Base-by-base conservation (phyloP, 441 rosid species). In the Erodium trifolium region DNA sequence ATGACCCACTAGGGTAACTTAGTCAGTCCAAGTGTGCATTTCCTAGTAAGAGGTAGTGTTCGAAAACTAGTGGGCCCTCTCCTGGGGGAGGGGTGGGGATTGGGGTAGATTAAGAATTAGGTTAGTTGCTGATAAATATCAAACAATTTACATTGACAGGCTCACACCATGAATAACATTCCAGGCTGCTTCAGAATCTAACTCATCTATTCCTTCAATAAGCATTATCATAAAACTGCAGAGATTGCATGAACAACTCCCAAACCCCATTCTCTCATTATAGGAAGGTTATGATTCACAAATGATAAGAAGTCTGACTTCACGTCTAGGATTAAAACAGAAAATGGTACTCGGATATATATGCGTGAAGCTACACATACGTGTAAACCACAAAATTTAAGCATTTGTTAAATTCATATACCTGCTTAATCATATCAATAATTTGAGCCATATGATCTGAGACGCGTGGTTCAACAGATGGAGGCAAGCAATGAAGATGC, bases 391-490 rank as follows among this genome's bases (percentile, higher is more conserved):
- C 63, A 57, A 18, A 17, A 18, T 57, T 57, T 0, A 57, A 63
- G 17, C 35, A 37, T 63, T 14, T 64, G 14, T 16, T 31, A 43
- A 16, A 4, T n/a, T 45, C 51, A 73, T 43, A 68, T 65, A 90
- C 96, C 93, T 76, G 83, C 0, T 75, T 66, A 67, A 93, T 90
- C 96, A 91, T 84, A 73, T 84, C 78, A 53, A 81, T 82, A 29
- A 94, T 94, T 73, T 94, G 82, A 37, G 80, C 87, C 82, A 92
- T 88, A 80, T 94, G 96, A 2, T 80, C 79, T 34, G 94, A 84
- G 10, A 94, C 99, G 8, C 86, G 81, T 12, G 99, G 99, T 84
- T 94, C 86, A 70, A 81, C 82, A 11, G 94, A 87, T 13, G 98
- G 99, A 73, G 41, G 73, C 2, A 92, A 92, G 82, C 98, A 92